phyloP scores from a whole-genome alignment of 495 filamentous ascomycete genomes.

The Lindgomyces ingoldianus region DNA sequence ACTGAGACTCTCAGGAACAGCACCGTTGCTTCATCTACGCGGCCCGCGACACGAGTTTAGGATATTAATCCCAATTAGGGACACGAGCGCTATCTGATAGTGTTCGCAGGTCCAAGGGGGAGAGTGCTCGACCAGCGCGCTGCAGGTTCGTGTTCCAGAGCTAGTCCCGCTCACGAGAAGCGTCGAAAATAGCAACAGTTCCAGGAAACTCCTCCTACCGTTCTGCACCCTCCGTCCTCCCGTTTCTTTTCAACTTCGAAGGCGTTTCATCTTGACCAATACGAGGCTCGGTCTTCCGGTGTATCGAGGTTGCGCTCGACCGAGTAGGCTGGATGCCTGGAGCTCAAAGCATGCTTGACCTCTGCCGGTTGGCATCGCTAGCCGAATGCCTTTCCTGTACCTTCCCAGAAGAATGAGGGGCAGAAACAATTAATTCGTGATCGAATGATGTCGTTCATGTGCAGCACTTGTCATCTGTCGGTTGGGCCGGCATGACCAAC shows the following conservation, averaged over 20 bases:
- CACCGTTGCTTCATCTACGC: slow-evolving; percentile 19
- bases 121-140: not conserved
- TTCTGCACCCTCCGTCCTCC: not conserved
- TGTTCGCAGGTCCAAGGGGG: not conserved
- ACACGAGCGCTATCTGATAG: slow-evolving; percentile 19
- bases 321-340: not conserved
- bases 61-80: slow-evolving; percentile 27
- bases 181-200: not conserved
- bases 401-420: not conserved
- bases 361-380: too few relatives aligned
- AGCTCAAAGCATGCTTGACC: too few relatives aligned
- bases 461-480: too few relatives aligned
- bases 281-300: not conserved
- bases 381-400: not conserved
- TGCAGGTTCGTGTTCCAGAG: too few relatives aligned
- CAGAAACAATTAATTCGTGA: not conserved
- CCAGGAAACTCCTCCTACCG: not conserved
- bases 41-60: slow-evolving; percentile 16
- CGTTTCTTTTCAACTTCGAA: not conserved
- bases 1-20: slow-evolving; percentile 4
- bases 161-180: not conserved
- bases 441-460: not conserved
- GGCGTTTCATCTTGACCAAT: slow-evolving; percentile 1
- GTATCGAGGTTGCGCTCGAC: not conserved
- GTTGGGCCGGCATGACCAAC: not conserved